Percentiles rank a stretch among this genome's conserved stretches.
Evolutionary conservation across 2,329 filamentous ascomycete species (phyloP).

Genomic region (Dendrostoma leiphaemia): DNA sequence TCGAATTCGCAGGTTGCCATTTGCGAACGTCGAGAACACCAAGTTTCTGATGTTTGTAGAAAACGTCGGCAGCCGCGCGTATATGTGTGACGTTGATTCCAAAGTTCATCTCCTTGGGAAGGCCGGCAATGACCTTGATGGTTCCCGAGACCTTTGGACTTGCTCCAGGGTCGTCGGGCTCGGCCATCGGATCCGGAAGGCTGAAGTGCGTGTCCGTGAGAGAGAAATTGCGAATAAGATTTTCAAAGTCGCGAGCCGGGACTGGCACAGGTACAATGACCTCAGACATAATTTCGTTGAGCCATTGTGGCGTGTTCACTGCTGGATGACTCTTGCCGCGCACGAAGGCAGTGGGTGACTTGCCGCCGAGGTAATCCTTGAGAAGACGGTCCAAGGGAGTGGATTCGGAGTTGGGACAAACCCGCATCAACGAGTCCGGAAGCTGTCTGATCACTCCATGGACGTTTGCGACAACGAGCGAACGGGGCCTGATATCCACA

Average conservation of each 20-base stretch:
- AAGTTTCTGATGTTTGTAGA: slow-evolving; percentile 74
- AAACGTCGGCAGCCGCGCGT: slow-evolving; percentile 75
- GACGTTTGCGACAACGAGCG: slow-evolving; percentile 67
- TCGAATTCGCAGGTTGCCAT: slow-evolving; percentile 85
- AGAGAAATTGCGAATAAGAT: slow-evolving; percentile 84
- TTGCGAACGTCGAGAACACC: slow-evolving; percentile 75
- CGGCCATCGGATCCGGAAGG: slow-evolving; percentile 76
- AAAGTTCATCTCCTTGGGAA: slow-evolving; percentile 87
- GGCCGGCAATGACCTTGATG: slow-evolving; percentile 71
- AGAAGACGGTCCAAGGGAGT: slow-evolving; percentile 86
- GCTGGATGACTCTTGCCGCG: slow-evolving; percentile 70
- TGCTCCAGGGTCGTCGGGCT: slow-evolving; percentile 69
- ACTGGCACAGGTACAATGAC: slow-evolving; percentile 83
- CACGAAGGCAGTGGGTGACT: slow-evolving; percentile 77
- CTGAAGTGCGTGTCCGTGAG: slow-evolving; percentile 82
- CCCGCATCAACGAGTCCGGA: slow-evolving; percentile 67
- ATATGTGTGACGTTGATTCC: slow-evolving; percentile 75
- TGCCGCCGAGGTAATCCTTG: slow-evolving; percentile 76
- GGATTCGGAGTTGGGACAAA: slow-evolving; percentile 72
- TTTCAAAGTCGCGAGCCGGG: slow-evolving; percentile 76
- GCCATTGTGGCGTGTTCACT: slow-evolving; percentile 74
- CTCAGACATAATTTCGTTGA: slow-evolving; percentile 74
- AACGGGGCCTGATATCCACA: slow-evolving; percentile 65
- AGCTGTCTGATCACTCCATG: slow-evolving; percentile 71
- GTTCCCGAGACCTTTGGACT: slow-evolving; percentile 80